These are phyloP conservation scores for Nakazawaea peltata DNA, from an alignment of 805 yeast species.

Conservation along the genomic window DNA sequence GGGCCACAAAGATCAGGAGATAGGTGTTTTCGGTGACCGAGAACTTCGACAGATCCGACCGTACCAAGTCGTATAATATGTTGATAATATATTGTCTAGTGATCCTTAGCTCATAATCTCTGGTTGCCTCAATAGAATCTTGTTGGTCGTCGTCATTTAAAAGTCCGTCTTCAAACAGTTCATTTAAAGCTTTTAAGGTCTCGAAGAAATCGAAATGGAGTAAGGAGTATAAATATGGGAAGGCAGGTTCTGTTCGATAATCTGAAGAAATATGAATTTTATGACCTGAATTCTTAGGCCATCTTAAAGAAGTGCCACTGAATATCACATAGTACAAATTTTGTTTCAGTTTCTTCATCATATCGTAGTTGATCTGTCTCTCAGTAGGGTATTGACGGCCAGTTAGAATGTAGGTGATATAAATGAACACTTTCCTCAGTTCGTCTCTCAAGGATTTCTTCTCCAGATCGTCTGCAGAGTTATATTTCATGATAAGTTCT, in stretches of 20 bases:
- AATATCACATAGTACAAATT: conserved; percentile 51
- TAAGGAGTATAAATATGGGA: conserved; percentile 61
- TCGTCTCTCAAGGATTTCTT: neutral
- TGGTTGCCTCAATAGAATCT: conserved; percentile 12
- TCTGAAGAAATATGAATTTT: conserved; percentile 26
- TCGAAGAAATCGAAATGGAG: conserved; percentile 49
- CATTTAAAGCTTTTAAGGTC: conserved; percentile 64
- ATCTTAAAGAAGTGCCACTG: conserved; percentile 40
- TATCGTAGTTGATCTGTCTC: conserved; percentile 27
- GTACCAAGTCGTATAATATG: conserved; percentile 53
- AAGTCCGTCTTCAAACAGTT: conserved; percentile 73
- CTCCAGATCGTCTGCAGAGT: conserved; percentile 12
- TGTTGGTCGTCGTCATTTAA: conserved; percentile 61
- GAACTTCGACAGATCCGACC: conserved; percentile 24
- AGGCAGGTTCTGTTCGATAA: conserved; percentile 37
- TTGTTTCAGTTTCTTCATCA: conserved; percentile 35
- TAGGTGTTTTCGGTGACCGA: conserved; percentile 21
- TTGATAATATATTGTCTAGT: conserved; percentile 76
- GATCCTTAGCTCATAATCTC: conserved; percentile 25
- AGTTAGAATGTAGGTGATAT: conserved; percentile 60
- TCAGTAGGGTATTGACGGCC: conserved; percentile 82
- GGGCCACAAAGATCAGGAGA: conserved; percentile 64
- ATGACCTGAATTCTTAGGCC: conserved; percentile 31
- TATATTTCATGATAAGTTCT: conserved; percentile 12
- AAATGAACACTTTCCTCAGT: conserved; percentile 36